Evolutionary conservation across 2,329 filamentous ascomycete genomes (phyloP), one percentile per base, ranked within the genome.

Genomic region (Diaporthe ampelina): DNA sequence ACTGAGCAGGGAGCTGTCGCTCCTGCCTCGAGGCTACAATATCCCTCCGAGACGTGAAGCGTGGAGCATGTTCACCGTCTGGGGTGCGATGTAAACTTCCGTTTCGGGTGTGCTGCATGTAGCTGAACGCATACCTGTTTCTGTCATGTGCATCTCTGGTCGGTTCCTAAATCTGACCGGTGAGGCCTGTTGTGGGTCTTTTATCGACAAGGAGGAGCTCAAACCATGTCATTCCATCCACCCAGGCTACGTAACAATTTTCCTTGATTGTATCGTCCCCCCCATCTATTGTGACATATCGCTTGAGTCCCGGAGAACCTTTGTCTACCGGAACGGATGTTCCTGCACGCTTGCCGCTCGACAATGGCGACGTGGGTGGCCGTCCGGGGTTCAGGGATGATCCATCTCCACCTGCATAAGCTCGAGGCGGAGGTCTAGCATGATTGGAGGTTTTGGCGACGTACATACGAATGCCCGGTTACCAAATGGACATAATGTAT

Each of bases 21-120:
- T 52, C 21, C 15, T 29, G 63, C 45, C 48, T 17, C n/a, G 15
- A 48, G 11, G 26, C 40, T 48, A 11, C 11, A 8, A 3, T 10
- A 32, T 26, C 24, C 9, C 43, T 21, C 40, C 13, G 40, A 65
- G 59, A 65, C 19, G 32, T 29, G 21, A 26, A 13, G 26, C 40
- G 4, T n/a, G 40, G 40, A 35, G 26, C 26, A 32, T 11, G 17
- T 9, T 9, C 0, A 57, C 10, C 4, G 24, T 19, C 19, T 21
- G 5, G 19, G 26, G 17, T 17, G 59, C 26, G 40, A 40, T 15
- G 9, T 21, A 21, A 19, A 37, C n/a, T 26, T 54, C 63, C 63
- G 10, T 68, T 68, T 68, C 48, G 45, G 63, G 63, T 40, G 17
- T 52, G 21, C 63, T 68, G 63, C 63, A 68, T 37, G 11, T 21